These are phyloP conservation scores for Acanthochlamys bracteata DNA, from an alignment of 106 monocot species.

Conservation along the genomic window DNA sequence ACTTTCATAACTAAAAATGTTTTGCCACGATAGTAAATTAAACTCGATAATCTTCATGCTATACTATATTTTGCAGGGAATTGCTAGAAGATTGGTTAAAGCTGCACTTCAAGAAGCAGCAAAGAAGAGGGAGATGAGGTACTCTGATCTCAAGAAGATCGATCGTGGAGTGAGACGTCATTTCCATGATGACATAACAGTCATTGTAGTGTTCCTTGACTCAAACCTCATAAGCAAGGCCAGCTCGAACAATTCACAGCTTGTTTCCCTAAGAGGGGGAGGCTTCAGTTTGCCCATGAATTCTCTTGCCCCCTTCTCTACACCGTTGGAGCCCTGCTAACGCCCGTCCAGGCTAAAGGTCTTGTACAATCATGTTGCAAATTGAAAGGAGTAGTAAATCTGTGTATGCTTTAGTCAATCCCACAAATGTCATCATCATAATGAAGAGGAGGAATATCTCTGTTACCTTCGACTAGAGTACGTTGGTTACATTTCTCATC, in stretches of 20 bases:
- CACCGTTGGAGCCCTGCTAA: background rate
- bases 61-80: background rate
- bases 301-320: slow-evolving; percentile 1
- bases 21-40: no score
- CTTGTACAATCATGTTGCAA: no score
- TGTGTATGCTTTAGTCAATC: no score
- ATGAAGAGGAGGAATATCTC: no score
- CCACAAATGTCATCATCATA: no score
- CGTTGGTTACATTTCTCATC: no score
- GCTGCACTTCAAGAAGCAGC: slow-evolving; percentile 2
- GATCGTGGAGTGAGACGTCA: background rate
- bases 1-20: no score
- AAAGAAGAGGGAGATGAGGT: slow-evolving; percentile 6
- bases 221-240: slow-evolving; percentile 1
- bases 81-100: background rate
- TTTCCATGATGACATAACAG: slow-evolving; percentile 4
- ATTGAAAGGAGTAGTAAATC: no score
- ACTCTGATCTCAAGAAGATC: slow-evolving; percentile 1
- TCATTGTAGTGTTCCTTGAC: slow-evolving; percentile 1
- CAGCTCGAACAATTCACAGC: background rate
- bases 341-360: background rate
- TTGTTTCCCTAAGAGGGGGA: background rate
- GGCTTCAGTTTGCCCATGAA: background rate
- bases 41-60: no score
- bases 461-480: no score